These are phyloP conservation scores for Elaeagnus macrophylla DNA, from an alignment of 306 rosid species.

Conservation along the genomic window DNA sequence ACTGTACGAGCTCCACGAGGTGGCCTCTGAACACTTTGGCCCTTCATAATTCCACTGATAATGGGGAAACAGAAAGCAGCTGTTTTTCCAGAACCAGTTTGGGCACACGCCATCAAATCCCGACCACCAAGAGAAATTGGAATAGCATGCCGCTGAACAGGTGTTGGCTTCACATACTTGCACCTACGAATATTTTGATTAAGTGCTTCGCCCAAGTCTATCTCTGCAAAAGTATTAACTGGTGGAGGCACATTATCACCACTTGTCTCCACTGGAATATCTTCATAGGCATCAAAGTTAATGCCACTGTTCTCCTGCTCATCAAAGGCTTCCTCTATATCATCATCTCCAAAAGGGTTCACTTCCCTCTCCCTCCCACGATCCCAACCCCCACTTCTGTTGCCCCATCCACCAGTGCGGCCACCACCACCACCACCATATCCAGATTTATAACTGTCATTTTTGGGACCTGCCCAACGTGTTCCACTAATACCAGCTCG, in stretches of 20 bases:
- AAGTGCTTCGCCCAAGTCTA: conserved; percentile 71
- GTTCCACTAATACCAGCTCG: conserved; percentile 32
- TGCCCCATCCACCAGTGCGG: conserved; percentile 44
- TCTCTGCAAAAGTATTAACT: conserved; percentile 81
- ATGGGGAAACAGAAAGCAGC: conserved; percentile 86
- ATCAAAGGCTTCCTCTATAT: conserved; percentile 23
- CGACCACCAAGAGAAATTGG: conserved; percentile 69
- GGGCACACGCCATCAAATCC: conserved; percentile 89
- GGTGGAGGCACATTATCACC: conserved; percentile 67
- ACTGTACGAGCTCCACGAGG: conserved; percentile 72
- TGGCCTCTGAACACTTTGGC: conserved; percentile 50
- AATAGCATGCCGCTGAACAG: conserved; percentile 76
- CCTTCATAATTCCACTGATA: conserved; percentile 73
- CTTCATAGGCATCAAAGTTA: conserved; percentile 77
- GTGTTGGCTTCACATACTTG: conserved; percentile 78
- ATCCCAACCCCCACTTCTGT: conserved; percentile 56
- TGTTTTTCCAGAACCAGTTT: conserved; percentile 84
- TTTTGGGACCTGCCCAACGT: conserved; percentile 39
- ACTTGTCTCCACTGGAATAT: conserved; percentile 75
- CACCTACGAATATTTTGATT: conserved; percentile 61
- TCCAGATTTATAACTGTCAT: conserved; percentile 39
- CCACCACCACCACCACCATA: conserved; percentile 25
- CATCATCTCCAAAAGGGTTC: conserved; percentile 58
- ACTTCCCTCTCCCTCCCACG: conserved; percentile 60
- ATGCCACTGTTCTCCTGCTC: conserved; percentile 63